phyloP scores from a whole-genome alignment of 352 stramenopile species.

The Elongisporangium senticosum region DNA sequence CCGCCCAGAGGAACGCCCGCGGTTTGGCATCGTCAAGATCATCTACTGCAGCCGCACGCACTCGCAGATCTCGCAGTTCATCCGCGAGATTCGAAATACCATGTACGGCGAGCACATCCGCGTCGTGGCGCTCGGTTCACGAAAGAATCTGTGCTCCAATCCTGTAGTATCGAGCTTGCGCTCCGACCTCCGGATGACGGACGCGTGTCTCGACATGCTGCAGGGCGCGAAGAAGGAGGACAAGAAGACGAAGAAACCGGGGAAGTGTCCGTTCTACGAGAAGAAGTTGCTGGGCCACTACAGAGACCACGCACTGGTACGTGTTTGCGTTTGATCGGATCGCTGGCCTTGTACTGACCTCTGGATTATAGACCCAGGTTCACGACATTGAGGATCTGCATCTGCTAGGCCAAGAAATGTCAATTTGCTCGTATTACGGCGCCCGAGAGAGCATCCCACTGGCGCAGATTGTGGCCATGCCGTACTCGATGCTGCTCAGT shows the following conservation, averaged over 20 bases:
- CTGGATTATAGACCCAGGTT: slow-evolving; percentile 46
- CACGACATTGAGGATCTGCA: slow-evolving; percentile 97
- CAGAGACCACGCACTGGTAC: slow-evolving; percentile 74
- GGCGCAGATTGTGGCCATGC: slow-evolving; percentile 89
- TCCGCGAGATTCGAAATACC: slow-evolving; percentile 84
- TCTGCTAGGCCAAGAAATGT: slow-evolving; percentile 83
- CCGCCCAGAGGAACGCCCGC: slow-evolving; percentile 11
- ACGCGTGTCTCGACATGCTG: slow-evolving; percentile 85
- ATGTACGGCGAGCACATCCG: slow-evolving; percentile 61
- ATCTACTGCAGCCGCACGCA: slow-evolving; percentile 90
- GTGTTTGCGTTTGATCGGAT: slow-evolving; percentile 4
- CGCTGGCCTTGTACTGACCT: slow-evolving; percentile 4
- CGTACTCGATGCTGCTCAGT: slow-evolving; percentile 92
- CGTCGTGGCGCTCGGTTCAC: slow-evolving; percentile 74
- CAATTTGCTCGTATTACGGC: slow-evolving; percentile 98
- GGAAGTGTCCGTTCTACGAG: slow-evolving; percentile 82
- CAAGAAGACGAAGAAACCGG: slow-evolving; percentile 41
- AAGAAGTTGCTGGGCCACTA: slow-evolving; percentile 65
- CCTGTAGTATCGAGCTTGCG: slow-evolving; percentile 52
- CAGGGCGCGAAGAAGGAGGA: slow-evolving; percentile 56
- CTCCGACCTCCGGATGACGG: slow-evolving; percentile 77
- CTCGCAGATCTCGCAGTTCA: slow-evolving; percentile 87
- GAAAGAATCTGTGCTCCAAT: slow-evolving; percentile 83
- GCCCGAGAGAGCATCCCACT: slow-evolving; percentile 83
- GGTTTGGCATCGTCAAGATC: slow-evolving; percentile 69